A percentile compares a stretch with the other conserved stretches of the same genome.
Evolutionary conservation across 768 basidiomycete genomes (phyloP).

Genomic region (Hydnomerulius pinastri): DNA sequence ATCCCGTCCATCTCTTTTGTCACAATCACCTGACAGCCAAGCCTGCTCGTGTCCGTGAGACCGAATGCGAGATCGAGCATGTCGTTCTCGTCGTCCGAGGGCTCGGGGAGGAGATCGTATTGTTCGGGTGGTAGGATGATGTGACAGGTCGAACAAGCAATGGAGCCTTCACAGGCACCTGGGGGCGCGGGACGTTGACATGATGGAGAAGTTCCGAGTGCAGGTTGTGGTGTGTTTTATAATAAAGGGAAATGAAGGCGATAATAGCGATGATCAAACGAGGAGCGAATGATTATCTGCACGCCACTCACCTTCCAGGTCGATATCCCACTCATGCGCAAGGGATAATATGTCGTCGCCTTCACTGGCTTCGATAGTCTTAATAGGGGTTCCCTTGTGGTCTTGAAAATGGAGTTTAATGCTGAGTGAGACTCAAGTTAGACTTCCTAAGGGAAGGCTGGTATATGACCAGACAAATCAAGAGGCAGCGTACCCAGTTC

Average conservation of each 20-base stretch:
- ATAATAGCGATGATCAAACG: background rate
- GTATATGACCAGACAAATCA: background rate
- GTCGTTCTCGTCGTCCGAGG: constrained; percentile 97
- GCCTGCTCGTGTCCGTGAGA: constrained; percentile 86
- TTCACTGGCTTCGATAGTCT: constrained; percentile 89
- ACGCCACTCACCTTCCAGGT: constrained; percentile 77
- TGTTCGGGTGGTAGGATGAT: constrained; percentile 76
- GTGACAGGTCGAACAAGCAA: constrained; percentile 98
- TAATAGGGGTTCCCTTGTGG: constrained; percentile 78
- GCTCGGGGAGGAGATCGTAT: constrained; percentile 88
- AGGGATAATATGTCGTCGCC: constrained; percentile 91
- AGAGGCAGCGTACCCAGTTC: constrained; percentile 57
- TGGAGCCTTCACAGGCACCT: constrained; percentile 97
- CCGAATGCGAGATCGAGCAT: constrained; percentile 99
- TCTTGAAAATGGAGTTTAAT: constrained; percentile 91
- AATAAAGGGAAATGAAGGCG: background rate
- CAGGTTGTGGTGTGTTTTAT: background rate
- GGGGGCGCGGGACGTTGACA: background rate
- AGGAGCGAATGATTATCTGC: no score
- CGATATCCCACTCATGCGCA: constrained; percentile 94
- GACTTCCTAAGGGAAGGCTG: background rate
- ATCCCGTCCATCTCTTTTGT: constrained; percentile 85
- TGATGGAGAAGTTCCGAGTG: background rate
- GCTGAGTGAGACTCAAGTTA: constrained; percentile 40
- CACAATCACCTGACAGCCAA: constrained; percentile 79